Evolutionary conservation across 225 moss, liverwort and hornwort species (phyloP), one percentile per base, ranked within the genome.

Genomic region (Thuidium tamariscinum): DNA sequence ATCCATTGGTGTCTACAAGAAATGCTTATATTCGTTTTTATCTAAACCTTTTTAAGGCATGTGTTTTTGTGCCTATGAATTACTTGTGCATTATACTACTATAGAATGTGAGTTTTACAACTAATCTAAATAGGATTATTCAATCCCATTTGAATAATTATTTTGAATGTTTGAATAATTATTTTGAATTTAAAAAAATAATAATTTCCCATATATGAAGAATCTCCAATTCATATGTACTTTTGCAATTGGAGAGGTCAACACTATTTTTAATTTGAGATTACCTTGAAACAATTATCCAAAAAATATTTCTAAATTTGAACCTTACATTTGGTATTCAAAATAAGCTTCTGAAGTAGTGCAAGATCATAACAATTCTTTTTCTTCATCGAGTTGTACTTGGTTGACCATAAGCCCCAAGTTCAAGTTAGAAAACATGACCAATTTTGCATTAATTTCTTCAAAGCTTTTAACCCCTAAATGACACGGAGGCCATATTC

Each of bases 41-140:
- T 52, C 0, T 0, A 0, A 0, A n/a, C n/a, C n/a, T 3, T 73
- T 49, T 74, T 11, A 7, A 32, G 1, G 4, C 1, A 25, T 1
- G 1, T 14, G 1, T 5, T 3, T 19, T 29, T 11, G 2, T 48
- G 2, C 29, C 19, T 6, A 20, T 49, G 7, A 49, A 49, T 49
- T 49, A 73, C 5, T n/a, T 52, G 5, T 15, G 0, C 9, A 23
- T 23, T 52, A 23, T 21, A 15, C 0, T 1, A 0, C 5, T 1
- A 13, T 34, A 52, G 52, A n/a, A 75, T 75, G n/a, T 23, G 1
- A 75, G 2, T 48, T 23, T n/a, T 6, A 9, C 15, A n/a, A 20
- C 5, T 48, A 51, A 75, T 22, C 2, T n/a, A n/a, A n/a, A 52
- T 21, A n/a, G 8, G 46, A 49, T 34, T 74, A 30, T 73, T 73